A percentile compares a stretch with the other conserved stretches of the same genome.
Conservation (phyloP, 768 basidiomycete species). For the Dictyophora rubrovolvata region DNA sequence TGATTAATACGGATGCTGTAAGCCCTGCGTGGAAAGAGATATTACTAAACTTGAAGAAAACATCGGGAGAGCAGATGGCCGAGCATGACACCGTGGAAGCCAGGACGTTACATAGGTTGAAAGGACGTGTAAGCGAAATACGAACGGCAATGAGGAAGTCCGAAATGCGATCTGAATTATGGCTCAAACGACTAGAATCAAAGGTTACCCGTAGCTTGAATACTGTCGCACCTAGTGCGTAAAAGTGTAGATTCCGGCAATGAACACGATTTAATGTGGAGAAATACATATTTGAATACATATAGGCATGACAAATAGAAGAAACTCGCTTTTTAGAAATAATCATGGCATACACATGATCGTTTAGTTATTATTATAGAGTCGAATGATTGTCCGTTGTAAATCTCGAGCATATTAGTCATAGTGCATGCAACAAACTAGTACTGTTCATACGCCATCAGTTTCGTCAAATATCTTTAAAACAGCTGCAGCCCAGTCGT, state of each 20-base stretch:
- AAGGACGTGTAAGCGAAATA: not conserved
- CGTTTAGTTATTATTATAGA: not conserved
- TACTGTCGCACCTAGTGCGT: not conserved
- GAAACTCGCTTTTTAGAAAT: not conserved
- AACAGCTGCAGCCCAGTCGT: not conserved
- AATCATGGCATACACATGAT: not conserved
- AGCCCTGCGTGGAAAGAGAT: not conserved
- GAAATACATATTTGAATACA: not conserved
- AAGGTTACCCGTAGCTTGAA: not conserved
- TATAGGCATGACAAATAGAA: not conserved
- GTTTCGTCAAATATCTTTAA: not conserved
- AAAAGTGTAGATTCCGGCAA: not conserved
- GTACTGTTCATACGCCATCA: not conserved
- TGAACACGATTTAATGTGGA: not conserved
- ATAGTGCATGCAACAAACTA: too few species aligned
- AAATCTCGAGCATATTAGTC: not conserved
- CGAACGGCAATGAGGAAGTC: not conserved
- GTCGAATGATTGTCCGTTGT: not conserved
- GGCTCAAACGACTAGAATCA: not conserved
- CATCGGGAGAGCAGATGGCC: not conserved
- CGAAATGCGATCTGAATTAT: not conserved
- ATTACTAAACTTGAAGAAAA: not conserved
- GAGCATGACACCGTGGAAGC: not conserved
- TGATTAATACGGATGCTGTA: not conserved
- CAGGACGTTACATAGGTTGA: not conserved